phyloP scores from a whole-genome alignment of 768 basidiomycete genomes.

The Paxillus involutus region DNA sequence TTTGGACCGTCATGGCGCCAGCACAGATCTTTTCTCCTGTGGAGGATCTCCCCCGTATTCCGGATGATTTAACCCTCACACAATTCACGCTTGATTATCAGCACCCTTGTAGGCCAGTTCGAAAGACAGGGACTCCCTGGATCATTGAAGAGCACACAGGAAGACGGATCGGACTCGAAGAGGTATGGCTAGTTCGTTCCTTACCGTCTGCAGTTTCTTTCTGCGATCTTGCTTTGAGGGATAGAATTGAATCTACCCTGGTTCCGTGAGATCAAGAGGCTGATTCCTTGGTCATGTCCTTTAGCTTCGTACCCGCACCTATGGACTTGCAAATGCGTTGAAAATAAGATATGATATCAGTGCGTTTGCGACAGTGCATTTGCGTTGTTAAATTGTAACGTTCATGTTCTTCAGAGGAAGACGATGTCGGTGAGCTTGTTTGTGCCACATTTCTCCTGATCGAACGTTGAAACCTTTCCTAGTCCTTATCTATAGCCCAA shows the following conservation, averaged over 20 bases:
- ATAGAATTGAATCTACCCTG: not conserved
- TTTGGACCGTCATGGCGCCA: no score
- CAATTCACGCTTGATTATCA: slow-evolving; percentile 30
- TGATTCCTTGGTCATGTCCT: not conserved
- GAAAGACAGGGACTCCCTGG: slow-evolving; percentile 23
- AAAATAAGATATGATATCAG: slow-evolving; percentile 30
- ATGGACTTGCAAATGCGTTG: slow-evolving; percentile 31
- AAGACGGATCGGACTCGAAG: slow-evolving; percentile 25
- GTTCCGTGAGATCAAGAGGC: not conserved
- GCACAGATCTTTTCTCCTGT: slow-evolving; percentile 9
- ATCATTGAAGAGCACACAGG: slow-evolving; percentile 36
- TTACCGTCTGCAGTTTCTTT: not conserved
- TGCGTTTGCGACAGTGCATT: slow-evolving; percentile 8
- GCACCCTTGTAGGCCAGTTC: slow-evolving; percentile 22
- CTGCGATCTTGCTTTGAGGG: not conserved
- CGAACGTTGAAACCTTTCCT: not conserved
- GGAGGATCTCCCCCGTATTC: slow-evolving; percentile 21
- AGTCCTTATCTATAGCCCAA: slow-evolving; percentile 62
- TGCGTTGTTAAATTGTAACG: not conserved
- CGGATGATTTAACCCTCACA: slow-evolving; percentile 28
- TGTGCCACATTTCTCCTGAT: not conserved
- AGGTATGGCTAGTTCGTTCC: slow-evolving; percentile 19
- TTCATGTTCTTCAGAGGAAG: slow-evolving; percentile 18
- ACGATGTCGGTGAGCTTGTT: slow-evolving; percentile 30
- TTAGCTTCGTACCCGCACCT: slow-evolving; percentile 30